phyloP scores from a whole-genome alignment of 2,329 filamentous ascomycete species.

The Chrysosphaeria jannelii region DNA sequence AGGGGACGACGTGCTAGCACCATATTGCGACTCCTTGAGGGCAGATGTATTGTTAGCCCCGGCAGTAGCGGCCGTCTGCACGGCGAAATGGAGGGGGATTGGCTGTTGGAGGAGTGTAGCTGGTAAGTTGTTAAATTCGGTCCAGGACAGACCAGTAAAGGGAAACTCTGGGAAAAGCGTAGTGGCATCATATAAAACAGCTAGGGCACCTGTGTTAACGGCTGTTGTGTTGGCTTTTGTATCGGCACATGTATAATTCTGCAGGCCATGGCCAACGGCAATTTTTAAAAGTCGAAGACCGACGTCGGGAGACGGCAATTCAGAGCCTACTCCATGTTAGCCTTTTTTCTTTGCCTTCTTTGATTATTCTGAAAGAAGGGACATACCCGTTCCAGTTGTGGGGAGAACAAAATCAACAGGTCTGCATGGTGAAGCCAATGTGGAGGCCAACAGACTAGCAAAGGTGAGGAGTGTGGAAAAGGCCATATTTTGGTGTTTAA shows the following conservation, averaged over 20 bases:
- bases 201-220: conserved; percentile 19
- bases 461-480: conserved; percentile 2
- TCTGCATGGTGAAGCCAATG: conserved; percentile 4
- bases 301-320: not conserved
- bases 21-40: conserved; percentile 9
- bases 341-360: not conserved
- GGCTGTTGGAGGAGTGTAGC: conserved; percentile 11
- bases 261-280: conserved; percentile 30
- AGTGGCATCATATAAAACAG: conserved; percentile 27
- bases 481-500: conserved; percentile 1
- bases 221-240: conserved; percentile 9
- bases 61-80: no score
- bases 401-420: conserved; percentile 2
- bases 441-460: conserved; percentile 4
- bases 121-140: conserved; percentile 13
- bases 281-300: conserved; percentile 16
- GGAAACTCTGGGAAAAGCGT: conserved; percentile 17
- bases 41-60: conserved; percentile 6
- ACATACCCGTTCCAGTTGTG: conserved; percentile 10
- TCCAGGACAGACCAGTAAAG: conserved; percentile 9
- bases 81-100: conserved; percentile 16
- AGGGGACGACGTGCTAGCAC: conserved; percentile 9
- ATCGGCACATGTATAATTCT: conserved; percentile 33
- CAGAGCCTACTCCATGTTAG: no score
- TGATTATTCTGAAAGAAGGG: conserved; percentile 1